Conservation (phyloP, 345 rosid genomes). For the Gossypium raimondii region DNA sequence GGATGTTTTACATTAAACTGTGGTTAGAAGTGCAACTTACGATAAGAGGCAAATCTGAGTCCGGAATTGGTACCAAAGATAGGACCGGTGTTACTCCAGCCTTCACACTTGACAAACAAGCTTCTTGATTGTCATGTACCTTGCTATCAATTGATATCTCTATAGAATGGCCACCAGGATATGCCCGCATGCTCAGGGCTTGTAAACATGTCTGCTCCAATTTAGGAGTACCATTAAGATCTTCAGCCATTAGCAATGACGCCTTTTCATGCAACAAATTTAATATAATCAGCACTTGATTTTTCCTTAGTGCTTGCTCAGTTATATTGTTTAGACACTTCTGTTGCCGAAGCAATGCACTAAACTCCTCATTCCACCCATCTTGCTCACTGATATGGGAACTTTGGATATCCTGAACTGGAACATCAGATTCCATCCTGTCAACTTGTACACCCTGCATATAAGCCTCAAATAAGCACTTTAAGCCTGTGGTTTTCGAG, state of each 20-base stretch:
- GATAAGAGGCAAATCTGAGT: constrained; percentile 52
- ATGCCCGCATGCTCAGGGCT: constrained; percentile 52
- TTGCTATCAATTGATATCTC: constrained; percentile 34
- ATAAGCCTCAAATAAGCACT: constrained; percentile 17
- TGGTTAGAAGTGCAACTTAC: constrained; percentile 34
- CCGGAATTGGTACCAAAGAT: constrained; percentile 36
- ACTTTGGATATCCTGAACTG: constrained; percentile 34
- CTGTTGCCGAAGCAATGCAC: constrained; percentile 51
- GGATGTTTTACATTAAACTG: neutral
- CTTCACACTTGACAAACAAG: constrained; percentile 28
- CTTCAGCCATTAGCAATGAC: constrained; percentile 38
- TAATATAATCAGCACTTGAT: constrained; percentile 58
- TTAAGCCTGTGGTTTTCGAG: neutral
- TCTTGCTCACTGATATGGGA: constrained; percentile 39
- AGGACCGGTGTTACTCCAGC: constrained; percentile 31
- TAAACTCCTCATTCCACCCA: constrained; percentile 47
- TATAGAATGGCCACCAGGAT: constrained; percentile 38
- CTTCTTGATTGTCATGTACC: constrained; percentile 43
- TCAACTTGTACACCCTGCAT: constrained; percentile 77
- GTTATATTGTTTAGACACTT: constrained; percentile 61
- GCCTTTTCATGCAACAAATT: constrained; percentile 73
- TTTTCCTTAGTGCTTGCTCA: constrained; percentile 66
- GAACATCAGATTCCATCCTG: constrained; percentile 53
- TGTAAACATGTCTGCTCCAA: constrained; percentile 69
- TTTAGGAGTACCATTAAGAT: constrained; percentile 45